A percentile compares a stretch with the other conserved stretches of the same genome.
Evolutionary conservation across 2,329 filamentous ascomycete species (phyloP).

Genomic region (Dactylella cylindrospora): DNA sequence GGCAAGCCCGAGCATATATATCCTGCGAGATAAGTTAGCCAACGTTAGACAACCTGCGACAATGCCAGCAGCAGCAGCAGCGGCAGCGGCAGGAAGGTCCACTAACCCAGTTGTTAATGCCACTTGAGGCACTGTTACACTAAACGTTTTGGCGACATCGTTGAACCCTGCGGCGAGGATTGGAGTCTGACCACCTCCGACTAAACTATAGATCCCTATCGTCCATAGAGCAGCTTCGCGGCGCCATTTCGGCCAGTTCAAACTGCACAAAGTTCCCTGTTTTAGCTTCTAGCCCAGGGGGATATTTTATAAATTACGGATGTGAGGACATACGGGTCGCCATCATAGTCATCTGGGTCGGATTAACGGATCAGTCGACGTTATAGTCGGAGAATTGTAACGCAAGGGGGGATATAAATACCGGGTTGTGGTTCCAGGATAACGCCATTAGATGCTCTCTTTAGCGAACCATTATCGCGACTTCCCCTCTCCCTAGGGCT

Average conservation of each 20-base stretch:
- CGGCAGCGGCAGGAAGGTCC: neutral
- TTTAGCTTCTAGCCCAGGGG: neutral
- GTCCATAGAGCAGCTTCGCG: constrained; percentile 77
- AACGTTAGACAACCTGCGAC: neutral
- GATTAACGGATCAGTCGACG: neutral
- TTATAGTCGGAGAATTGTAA: neutral
- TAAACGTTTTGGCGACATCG: constrained; percentile 68
- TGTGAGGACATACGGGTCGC: constrained; percentile 71
- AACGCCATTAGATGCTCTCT: constrained; percentile 52
- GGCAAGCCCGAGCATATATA: constrained; percentile 93
- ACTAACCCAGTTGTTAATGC: constrained; percentile 69
- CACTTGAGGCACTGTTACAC: constrained; percentile 70
- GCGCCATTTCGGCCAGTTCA: constrained; percentile 86
- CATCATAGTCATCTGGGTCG: constrained; percentile 70
- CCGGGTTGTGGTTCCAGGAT: constrained; percentile 83
- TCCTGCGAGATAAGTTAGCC: neutral
- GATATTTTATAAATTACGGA: neutral
- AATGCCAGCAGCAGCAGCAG: constrained; percentile 10
- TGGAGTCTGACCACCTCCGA: constrained; percentile 90
- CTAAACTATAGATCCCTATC: constrained; percentile 86
- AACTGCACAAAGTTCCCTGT: constrained; percentile 37
- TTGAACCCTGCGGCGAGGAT: constrained; percentile 79
- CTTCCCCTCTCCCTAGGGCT: constrained; percentile 5
- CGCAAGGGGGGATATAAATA: neutral
- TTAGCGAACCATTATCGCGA: constrained; percentile 1